phyloP scores from a whole-genome alignment of 75 land plant genomes.

The Sequoiadendron giganteum region DNA sequence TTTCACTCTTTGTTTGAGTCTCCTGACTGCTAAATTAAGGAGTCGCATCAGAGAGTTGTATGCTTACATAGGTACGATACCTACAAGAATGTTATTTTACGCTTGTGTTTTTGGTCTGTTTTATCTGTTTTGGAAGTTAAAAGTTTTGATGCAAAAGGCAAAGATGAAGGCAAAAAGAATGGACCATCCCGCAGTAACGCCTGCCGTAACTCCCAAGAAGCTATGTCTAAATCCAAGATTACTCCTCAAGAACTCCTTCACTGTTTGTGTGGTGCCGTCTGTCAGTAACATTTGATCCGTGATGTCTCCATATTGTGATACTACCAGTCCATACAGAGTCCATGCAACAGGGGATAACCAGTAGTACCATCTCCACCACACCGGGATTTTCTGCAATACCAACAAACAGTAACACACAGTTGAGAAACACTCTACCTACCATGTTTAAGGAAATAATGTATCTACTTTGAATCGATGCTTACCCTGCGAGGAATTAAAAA shows the following conservation, averaged over 20 bases:
- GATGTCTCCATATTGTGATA: conserved; percentile 64
- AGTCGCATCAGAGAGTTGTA: too few species aligned
- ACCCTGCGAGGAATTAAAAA: conserved; percentile 39
- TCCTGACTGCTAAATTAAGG: too few species aligned
- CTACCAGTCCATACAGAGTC: conserved; percentile 63
- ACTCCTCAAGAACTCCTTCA: conserved; percentile 19
- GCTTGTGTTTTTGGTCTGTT: neutral
- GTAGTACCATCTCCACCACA: conserved; percentile 80
- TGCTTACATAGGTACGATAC: too few species aligned
- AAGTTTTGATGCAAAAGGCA: conserved; percentile 52
- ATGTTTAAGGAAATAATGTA: neutral
- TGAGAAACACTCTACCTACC: neutral
- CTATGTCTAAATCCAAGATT: conserved; percentile 63
- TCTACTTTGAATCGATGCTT: neutral
- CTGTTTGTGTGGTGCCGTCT: conserved; percentile 20
- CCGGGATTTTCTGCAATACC: conserved; percentile 38
- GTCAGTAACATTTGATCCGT: neutral
- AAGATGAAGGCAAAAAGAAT: conserved; percentile 58
- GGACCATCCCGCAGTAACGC: conserved; percentile 41
- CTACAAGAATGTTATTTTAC: too few species aligned
- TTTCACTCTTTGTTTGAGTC: too few species aligned
- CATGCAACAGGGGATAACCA: conserved; percentile 72
- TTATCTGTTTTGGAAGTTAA: conserved; percentile 58
- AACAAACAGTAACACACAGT: conserved; percentile 13
- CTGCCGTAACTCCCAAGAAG: conserved; percentile 49